Conservation (phyloP, 768 basidiomycete species). For the Panaeolus cyanescens region DNA sequence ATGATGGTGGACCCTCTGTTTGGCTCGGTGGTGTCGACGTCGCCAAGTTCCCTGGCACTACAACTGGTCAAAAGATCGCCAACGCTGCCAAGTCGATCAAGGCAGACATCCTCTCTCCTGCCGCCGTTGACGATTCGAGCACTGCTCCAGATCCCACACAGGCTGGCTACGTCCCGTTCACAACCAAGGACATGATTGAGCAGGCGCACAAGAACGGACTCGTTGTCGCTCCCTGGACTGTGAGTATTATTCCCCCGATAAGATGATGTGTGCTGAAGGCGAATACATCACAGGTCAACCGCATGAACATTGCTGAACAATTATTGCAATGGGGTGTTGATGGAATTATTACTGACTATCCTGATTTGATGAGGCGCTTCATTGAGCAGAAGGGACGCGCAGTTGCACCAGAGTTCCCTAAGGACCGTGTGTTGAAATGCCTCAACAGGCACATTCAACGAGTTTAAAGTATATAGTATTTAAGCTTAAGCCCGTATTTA, state of each 20-base stretch:
- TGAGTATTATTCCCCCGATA: constrained; percentile 30
- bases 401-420: constrained; percentile 61
- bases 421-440: constrained; percentile 62
- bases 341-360: constrained; percentile 81
- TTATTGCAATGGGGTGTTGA: constrained; percentile 64
- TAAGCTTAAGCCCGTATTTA: too few species aligned
- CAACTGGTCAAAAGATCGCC: constrained; percentile 58
- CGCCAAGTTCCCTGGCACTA: constrained; percentile 62
- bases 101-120: constrained; percentile 68
- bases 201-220: constrained; percentile 65
- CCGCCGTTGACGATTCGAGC: constrained; percentile 40
- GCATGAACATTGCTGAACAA: constrained; percentile 60
- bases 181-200: constrained; percentile 68
- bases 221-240: constrained; percentile 75
- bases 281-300: constrained; percentile 50
- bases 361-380: constrained; percentile 57
- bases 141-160: constrained; percentile 45
- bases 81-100: constrained; percentile 67
- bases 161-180: constrained; percentile 54
- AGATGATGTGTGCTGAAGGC: constrained; percentile 58
- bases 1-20: constrained; percentile 48
- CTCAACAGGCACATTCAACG: constrained; percentile 52
- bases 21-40: constrained; percentile 75
- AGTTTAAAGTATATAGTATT: constrained; percentile 11
- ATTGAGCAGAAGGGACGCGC: constrained; percentile 52